A percentile compares a stretch with the other conserved stretches of the same genome.
These are phyloP conservation scores for Aegilops umbellulata DNA, from an alignment of 176 grass and related monocot genomes.

Conservation along the genomic window DNA sequence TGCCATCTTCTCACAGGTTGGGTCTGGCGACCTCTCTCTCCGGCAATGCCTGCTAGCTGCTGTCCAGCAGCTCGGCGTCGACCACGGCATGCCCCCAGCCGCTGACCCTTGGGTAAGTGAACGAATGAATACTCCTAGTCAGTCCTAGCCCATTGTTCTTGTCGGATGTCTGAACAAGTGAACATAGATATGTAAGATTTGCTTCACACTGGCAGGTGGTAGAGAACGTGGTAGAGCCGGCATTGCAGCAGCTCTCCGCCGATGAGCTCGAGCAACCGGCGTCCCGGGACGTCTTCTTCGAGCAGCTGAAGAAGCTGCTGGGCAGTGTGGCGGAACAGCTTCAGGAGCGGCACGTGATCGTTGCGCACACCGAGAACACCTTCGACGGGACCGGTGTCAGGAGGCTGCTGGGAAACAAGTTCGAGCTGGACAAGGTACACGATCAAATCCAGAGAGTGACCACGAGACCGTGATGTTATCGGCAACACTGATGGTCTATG, in stretches of 20 bases:
- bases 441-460: background rate
- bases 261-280: constrained; percentile 44
- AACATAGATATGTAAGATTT: background rate
- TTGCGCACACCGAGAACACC: constrained; percentile 77
- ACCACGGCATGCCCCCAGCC: constrained; percentile 80
- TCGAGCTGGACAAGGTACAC: constrained; percentile 76
- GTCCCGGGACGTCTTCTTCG: constrained; percentile 53
- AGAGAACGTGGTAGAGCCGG: constrained; percentile 54
- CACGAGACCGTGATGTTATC: no score
- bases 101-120: constrained; percentile 68
- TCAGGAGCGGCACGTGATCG: constrained; percentile 76
- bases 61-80: constrained; percentile 59
- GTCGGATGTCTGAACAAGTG: background rate
- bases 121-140: background rate
- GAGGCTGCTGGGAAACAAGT: constrained; percentile 67
- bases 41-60: constrained; percentile 48
- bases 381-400: constrained; percentile 71
- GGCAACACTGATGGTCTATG: background rate
- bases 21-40: constrained; percentile 29
- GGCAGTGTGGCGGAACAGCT: constrained; percentile 34
- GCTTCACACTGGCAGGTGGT: constrained; percentile 39
- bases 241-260: constrained; percentile 35
- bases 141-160: background rate
- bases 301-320: constrained; percentile 58
- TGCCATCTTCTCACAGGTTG: constrained; percentile 52